phyloP scores from a whole-genome alignment of 768 basidiomycete species.

The Rhodocollybia butyracea region DNA sequence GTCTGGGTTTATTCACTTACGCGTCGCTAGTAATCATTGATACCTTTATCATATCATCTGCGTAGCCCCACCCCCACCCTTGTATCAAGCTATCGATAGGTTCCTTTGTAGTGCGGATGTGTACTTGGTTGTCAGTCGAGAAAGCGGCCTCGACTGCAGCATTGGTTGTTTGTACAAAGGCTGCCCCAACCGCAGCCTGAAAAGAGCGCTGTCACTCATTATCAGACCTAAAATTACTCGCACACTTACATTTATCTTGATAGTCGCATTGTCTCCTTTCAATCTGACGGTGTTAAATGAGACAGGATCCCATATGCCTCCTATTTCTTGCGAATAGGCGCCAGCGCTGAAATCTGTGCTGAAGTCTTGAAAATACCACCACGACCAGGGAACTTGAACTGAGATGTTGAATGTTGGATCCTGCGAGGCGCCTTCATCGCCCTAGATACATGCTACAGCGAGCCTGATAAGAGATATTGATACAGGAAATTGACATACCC shows the following conservation, averaged over 20 bases:
- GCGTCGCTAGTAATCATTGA: not conserved
- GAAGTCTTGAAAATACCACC: not conserved
- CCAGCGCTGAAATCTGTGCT: slow-evolving; percentile 4
- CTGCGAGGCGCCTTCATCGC: not conserved
- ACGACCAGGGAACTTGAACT: not conserved
- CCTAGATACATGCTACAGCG: not conserved
- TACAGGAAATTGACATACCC: not conserved
- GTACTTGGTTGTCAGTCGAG: not conserved
- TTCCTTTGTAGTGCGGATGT: not conserved
- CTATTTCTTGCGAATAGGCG: not conserved
- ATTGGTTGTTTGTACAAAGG: slow-evolving; percentile 1
- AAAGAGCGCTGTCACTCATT: not conserved
- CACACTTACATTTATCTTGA: not conserved
- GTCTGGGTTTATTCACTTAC: no score
- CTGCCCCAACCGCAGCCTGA: not conserved
- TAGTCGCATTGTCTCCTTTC: not conserved
- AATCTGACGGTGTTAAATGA: not conserved
- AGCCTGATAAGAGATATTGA: not conserved
- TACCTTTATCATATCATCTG: not conserved
- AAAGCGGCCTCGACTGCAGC: not conserved
- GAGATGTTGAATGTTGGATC: not conserved
- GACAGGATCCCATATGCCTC: not conserved
- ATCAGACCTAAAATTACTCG: no score
- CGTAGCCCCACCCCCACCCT: not conserved
- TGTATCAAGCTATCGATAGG: not conserved